These are phyloP conservation scores for Naganishia randhawae DNA, from an alignment of 768 basidiomycete species.

Conservation along the genomic window DNA sequence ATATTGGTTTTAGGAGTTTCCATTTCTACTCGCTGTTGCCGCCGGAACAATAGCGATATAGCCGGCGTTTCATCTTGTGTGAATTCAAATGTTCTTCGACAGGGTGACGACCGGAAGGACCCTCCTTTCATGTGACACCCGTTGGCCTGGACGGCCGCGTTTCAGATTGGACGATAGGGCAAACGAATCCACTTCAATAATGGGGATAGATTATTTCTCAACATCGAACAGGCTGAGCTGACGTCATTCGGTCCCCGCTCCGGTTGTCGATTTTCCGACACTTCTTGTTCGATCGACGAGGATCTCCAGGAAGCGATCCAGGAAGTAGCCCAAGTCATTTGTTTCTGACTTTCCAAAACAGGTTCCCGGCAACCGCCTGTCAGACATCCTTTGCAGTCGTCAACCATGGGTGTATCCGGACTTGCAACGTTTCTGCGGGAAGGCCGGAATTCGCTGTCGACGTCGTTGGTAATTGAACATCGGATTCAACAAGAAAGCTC, in stretches of 20 bases:
- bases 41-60: neutral
- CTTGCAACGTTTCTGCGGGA: slow-evolving; percentile 48
- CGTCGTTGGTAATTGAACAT: slow-evolving; percentile 30
- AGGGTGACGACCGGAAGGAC: neutral
- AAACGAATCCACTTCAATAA: no score
- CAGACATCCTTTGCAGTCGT: no score
- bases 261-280: neutral
- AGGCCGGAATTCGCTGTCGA: slow-evolving; percentile 43
- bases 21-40: no score
- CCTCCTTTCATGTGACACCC: no score
- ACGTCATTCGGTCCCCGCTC: neutral
- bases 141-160: no score
- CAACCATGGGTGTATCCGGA: slow-evolving; percentile 48
- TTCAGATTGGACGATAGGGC: no score
- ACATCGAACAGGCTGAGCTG: neutral
- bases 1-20: no score
- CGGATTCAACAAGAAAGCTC: neutral
- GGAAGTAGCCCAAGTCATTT: no score
- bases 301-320: no score
- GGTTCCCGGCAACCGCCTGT: no score
- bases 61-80: neutral
- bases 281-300: neutral
- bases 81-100: no score
- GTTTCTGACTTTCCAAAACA: no score
- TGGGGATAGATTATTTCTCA: neutral